phyloP scores from a whole-genome alignment of 257 asterid genomes.

The Plantago ovata region DNA sequence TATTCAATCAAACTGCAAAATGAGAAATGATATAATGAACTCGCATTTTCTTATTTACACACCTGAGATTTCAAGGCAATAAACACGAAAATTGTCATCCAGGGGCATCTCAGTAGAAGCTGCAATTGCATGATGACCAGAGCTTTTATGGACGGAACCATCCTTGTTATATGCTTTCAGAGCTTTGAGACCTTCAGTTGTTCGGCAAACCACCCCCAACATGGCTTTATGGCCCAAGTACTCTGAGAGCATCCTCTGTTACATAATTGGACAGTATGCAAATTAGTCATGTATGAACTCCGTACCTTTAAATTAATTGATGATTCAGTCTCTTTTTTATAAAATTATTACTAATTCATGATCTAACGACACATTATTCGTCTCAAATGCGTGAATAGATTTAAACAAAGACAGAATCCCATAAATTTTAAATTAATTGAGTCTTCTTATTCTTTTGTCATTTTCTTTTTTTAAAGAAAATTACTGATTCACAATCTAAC shows the following conservation, averaged over 20 bases:
- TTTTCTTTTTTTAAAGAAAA: too few relatives aligned
- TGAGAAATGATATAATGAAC: neutral
- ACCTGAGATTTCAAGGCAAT: slow-evolving; percentile 81
- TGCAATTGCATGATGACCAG: slow-evolving; percentile 62
- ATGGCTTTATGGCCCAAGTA: slow-evolving; percentile 76
- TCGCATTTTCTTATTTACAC: slow-evolving; percentile 5
- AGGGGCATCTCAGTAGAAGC: slow-evolving; percentile 43
- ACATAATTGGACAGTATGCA: slow-evolving; percentile 23
- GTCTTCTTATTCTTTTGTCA: too few relatives aligned
- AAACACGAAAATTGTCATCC: slow-evolving; percentile 44
- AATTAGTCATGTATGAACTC: neutral
- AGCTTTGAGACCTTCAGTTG: slow-evolving; percentile 46
- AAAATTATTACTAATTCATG: too few relatives aligned
- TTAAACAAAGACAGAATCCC: too few relatives aligned
- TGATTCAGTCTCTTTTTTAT: too few relatives aligned
- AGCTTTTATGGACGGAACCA: slow-evolving; percentile 43
- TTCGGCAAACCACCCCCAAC: slow-evolving; percentile 80
- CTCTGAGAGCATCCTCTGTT: slow-evolving; percentile 57
- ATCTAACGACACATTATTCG: too few relatives aligned
- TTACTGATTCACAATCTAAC: too few relatives aligned
- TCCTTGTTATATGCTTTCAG: slow-evolving; percentile 62
- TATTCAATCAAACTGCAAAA: slow-evolving; percentile 17
- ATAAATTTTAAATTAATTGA: too few relatives aligned
- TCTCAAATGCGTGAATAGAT: too few relatives aligned
- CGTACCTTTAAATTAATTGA: too few relatives aligned